Evolutionary conservation across 768 basidiomycete species (phyloP).

Genomic region (Tylopilus sp.): DNA sequence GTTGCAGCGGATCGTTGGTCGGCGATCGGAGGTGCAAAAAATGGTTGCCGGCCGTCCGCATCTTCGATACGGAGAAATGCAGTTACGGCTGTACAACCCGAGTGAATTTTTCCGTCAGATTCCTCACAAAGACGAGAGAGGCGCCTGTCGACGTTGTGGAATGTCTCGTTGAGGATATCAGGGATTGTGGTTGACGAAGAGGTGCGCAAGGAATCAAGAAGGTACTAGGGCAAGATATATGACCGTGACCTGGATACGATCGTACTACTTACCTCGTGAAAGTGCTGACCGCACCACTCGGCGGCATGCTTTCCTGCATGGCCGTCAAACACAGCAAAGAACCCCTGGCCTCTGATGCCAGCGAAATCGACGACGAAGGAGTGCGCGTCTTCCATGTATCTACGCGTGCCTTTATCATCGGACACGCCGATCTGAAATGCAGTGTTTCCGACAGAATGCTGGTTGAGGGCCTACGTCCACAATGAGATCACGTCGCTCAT

Average conservation of each 20-base stretch:
- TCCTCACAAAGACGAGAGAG: constrained; percentile 84
- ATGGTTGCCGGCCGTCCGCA: constrained; percentile 66
- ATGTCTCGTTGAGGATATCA: constrained; percentile 88
- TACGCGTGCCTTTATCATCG: constrained; percentile 85
- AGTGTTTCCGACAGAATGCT: constrained; percentile 64
- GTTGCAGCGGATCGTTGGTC: constrained; percentile 27
- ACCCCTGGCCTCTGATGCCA: constrained; percentile 89
- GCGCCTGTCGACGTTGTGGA: constrained; percentile 84
- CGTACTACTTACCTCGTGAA: constrained; percentile 68
- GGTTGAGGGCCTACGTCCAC: constrained; percentile 36
- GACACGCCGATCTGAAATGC: constrained; percentile 62
- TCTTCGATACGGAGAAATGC: constrained; percentile 94
- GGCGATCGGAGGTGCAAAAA: constrained; percentile 39
- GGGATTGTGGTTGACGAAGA: constrained; percentile 63
- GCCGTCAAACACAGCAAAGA: constrained; percentile 98
- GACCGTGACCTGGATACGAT: not conserved
- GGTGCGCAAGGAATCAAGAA: constrained; percentile 68
- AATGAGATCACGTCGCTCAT: not conserved
- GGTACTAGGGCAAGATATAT: constrained; percentile 38
- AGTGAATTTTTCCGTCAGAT: constrained; percentile 89
- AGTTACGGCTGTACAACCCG: constrained; percentile 95
- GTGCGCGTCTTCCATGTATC: constrained; percentile 98
- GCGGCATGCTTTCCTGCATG: constrained; percentile 99
- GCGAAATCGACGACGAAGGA: constrained; percentile 95
- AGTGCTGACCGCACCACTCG: constrained; percentile 97